These are phyloP conservation scores for Eimeria maxima DNA, from an alignment of 169 alveolate genomes.

Conservation along the genomic window DNA sequence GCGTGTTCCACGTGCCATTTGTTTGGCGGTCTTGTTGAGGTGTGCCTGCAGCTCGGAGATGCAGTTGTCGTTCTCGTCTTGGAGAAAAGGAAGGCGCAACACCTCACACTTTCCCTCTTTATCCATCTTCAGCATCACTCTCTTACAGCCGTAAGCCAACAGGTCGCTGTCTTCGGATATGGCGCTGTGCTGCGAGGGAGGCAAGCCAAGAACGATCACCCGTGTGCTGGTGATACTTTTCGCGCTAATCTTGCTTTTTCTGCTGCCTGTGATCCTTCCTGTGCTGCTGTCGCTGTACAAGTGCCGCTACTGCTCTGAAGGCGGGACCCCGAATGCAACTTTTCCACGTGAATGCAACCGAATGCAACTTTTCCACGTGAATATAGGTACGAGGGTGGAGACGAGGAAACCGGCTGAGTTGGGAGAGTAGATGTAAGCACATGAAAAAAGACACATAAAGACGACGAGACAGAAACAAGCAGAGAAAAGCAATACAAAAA, in stretches of 20 bases:
- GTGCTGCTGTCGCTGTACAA: background rate
- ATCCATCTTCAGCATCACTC: slow-evolving; percentile 91
- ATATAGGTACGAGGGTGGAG: background rate
- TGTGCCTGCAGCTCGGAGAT: background rate
- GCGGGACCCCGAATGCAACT: no score
- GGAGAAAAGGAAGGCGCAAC: slow-evolving; percentile 48
- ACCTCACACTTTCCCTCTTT: slow-evolving; percentile 85
- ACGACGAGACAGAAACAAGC: background rate
- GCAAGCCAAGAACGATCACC: background rate
- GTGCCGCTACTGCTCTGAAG: background rate
- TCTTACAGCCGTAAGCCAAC: slow-evolving; percentile 96
- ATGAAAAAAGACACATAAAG: no score
- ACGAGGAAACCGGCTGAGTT: background rate
- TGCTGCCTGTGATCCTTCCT: background rate
- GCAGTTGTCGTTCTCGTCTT: slow-evolving; percentile 31
- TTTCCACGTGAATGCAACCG: no score
- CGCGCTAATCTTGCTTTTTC: background rate
- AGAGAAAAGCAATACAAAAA: background rate
- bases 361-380: no score
- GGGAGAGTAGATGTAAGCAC: background rate
- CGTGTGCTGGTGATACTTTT: background rate
- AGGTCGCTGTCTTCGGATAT: slow-evolving; percentile 97
- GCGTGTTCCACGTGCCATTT: background rate
- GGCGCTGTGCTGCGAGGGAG: slow-evolving; percentile 84
- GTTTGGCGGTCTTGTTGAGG: slow-evolving; percentile 21